These are phyloP conservation scores for Lasiodiplodia sp. DNA, from an alignment of 2,329 filamentous ascomycete species.

Conservation along the genomic window DNA sequence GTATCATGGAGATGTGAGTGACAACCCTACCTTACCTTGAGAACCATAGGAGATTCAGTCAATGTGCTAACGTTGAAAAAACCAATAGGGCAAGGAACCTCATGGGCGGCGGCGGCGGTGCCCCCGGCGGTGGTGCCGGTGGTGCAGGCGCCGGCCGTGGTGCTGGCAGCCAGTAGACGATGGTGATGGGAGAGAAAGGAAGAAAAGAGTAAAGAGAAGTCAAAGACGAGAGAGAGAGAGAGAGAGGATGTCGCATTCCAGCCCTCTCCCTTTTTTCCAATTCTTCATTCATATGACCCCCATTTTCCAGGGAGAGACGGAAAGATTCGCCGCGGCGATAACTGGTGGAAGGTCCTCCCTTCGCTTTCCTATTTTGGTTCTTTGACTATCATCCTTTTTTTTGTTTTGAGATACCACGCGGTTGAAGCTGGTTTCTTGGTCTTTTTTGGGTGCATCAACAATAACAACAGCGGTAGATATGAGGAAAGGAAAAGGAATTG, in stretches of 20 bases:
- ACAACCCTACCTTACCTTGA: neutral
- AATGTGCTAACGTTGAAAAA: neutral
- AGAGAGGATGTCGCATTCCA: neutral
- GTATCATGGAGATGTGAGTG: conserved; percentile 89
- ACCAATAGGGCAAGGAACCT: conserved; percentile 67
- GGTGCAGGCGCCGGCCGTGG: conserved; percentile 14
- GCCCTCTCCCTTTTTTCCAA: too few relatives aligned
- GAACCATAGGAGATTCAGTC: conserved; percentile 6
- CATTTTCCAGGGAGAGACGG: too few relatives aligned
- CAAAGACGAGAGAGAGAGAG: neutral
- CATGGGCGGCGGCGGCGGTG: conserved; percentile 62
- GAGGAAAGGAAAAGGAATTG: neutral
- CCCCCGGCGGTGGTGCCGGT: neutral
- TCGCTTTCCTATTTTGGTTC: too few relatives aligned
- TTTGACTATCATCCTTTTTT: neutral
- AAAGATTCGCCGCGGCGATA: neutral
- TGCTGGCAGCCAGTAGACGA: conserved; percentile 16
- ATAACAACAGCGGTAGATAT: neutral
- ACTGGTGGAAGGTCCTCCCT: neutral
- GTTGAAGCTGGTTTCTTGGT: conserved; percentile 22
- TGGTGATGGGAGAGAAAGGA: neutral
- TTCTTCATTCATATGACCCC: too few relatives aligned
- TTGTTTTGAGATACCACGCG: conserved; percentile 20
- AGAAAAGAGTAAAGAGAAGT: neutral
- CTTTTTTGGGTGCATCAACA: neutral